phyloP scores from a whole-genome alignment of 2,329 filamentous ascomycete genomes.

The Colletotrichum simmondsii region DNA sequence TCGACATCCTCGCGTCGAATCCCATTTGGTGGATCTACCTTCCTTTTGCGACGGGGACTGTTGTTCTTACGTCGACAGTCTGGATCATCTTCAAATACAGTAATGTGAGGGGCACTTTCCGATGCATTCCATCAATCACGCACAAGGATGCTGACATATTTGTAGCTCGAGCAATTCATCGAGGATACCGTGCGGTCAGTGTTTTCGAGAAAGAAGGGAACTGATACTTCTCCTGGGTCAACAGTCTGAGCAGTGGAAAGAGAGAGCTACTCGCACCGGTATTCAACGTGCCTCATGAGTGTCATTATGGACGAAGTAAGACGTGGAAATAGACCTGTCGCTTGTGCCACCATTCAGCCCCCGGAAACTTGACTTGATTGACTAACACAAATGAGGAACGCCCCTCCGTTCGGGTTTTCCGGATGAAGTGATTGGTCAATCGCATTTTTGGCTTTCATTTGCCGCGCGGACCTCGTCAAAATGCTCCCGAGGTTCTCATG shows the following conservation, averaged over 20 bases:
- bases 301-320: too few species aligned
- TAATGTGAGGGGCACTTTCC: not conserved
- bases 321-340: too few species aligned
- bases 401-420: not conserved
- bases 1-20: not conserved
- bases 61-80: not conserved
- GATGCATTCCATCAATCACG: too few species aligned
- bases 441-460: not conserved
- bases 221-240: too few species aligned
- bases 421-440: not conserved
- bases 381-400: not conserved
- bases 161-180: too few species aligned
- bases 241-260: too few species aligned
- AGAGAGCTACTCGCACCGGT: too few species aligned
- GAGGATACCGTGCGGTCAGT: too few species aligned
- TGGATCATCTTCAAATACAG: not conserved
- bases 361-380: slow-evolving; percentile 10
- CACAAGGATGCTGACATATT: too few species aligned
- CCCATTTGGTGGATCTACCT: not conserved
- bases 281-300: too few species aligned
- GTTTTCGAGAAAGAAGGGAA: too few species aligned
- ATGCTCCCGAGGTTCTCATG: not conserved
- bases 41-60: not conserved
- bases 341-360: not conserved
- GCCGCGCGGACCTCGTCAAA: not conserved